Evolutionary conservation across 2,329 filamentous ascomycete species (phyloP).

Genomic region (Corynespora cassiicola): DNA sequence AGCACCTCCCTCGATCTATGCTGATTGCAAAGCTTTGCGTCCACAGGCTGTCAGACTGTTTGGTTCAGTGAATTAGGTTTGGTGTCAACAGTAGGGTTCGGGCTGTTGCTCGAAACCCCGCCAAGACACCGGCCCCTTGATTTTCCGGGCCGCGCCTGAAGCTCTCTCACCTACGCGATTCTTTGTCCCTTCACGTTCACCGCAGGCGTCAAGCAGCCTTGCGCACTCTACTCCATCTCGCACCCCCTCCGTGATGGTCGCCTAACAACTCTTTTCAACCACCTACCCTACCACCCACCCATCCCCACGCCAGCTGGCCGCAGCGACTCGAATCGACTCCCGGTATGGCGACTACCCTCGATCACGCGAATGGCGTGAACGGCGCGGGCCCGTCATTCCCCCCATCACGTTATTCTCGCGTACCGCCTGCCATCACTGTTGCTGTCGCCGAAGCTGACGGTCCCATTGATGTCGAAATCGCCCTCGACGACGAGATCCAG

Average conservation of each 20-base stretch:
- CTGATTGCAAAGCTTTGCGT: too few relatives aligned
- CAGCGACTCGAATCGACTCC: too few relatives aligned
- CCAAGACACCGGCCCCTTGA: constrained; percentile 2
- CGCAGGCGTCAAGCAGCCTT: constrained; percentile 21
- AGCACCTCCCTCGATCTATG: too few relatives aligned
- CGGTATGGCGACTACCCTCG: constrained; percentile 60
- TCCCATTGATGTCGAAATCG: constrained; percentile 84
- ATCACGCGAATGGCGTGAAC: constrained; percentile 59
- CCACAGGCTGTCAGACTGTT: too few relatives aligned
- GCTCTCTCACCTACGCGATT: constrained; percentile 14
- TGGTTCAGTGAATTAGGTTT: too few relatives aligned
- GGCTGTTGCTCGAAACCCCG: too few relatives aligned
- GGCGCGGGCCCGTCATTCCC: constrained; percentile 48
- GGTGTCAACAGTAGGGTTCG: too few relatives aligned
- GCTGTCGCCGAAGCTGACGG: constrained; percentile 67
- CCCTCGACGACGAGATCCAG: constrained; percentile 80
- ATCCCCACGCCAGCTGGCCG: too few relatives aligned
- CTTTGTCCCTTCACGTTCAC: constrained; percentile 22
- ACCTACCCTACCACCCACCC: constrained; percentile 5
- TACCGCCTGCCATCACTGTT: constrained; percentile 69
- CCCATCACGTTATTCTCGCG: constrained; percentile 63
- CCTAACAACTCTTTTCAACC: constrained; percentile 5
- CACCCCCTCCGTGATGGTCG: constrained; percentile 22
- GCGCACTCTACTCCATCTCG: constrained; percentile 14
- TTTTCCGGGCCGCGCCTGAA: too few relatives aligned